These are phyloP conservation scores for Neurospora sp. DNA, from an alignment of 495 filamentous ascomycete genomes.

Conservation along the genomic window DNA sequence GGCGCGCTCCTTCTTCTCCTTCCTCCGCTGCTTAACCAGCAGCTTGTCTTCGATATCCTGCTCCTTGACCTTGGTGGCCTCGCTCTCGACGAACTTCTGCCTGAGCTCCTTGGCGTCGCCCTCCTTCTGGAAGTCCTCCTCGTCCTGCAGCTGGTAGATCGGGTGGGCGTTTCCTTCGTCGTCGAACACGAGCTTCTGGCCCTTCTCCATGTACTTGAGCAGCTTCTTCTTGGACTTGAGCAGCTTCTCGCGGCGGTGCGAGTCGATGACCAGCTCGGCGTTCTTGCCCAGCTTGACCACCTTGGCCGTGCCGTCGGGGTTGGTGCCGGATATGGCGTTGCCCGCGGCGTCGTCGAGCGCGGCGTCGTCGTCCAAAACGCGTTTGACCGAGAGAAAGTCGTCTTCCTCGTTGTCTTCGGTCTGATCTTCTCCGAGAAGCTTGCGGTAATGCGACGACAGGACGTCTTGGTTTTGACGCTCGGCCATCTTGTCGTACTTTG, in stretches of 20 bases:
- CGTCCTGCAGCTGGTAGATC: slow-evolving; percentile 77
- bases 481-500: slow-evolving; percentile 95
- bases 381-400: slow-evolving; percentile 85
- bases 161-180: slow-evolving; percentile 79
- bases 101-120: slow-evolving; percentile 69
- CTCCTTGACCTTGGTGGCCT: slow-evolving; percentile 58
- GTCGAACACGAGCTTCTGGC: slow-evolving; percentile 79
- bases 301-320: slow-evolving; percentile 30
- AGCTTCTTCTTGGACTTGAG: slow-evolving; percentile 91
- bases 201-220: slow-evolving; percentile 74
- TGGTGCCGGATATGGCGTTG: slow-evolving; percentile 18
- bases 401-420: slow-evolving; percentile 42
- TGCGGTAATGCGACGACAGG: slow-evolving; percentile 84
- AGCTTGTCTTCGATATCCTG: slow-evolving; percentile 79
- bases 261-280: slow-evolving; percentile 70
- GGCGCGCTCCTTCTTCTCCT: slow-evolving; percentile 78
- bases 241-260: slow-evolving; percentile 84
- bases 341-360: slow-evolving; percentile 26
- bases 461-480: slow-evolving; percentile 90
- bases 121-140: slow-evolving; percentile 61
- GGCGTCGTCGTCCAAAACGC: slow-evolving; percentile 52
- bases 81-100: slow-evolving; percentile 62
- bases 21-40: slow-evolving; percentile 64
- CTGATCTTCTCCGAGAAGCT: slow-evolving; percentile 62
- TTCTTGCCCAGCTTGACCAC: slow-evolving; percentile 39